phyloP scores from a whole-genome alignment of 768 basidiomycete genomes.

The Auricularia auricula-judae region DNA sequence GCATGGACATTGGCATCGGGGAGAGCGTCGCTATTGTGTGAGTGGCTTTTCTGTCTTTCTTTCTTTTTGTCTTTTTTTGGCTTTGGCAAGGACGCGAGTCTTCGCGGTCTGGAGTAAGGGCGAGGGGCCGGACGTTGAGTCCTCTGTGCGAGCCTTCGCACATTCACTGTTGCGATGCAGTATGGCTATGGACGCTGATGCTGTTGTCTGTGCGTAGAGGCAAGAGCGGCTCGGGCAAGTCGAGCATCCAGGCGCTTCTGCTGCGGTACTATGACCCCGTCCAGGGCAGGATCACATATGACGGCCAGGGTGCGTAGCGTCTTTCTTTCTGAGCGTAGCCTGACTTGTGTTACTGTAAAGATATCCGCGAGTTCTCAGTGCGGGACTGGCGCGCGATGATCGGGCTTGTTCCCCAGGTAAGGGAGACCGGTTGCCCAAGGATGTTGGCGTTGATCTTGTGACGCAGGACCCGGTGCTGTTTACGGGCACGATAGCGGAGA shows the following conservation, averaged over 20 bases:
- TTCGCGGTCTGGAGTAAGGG: too few relatives aligned
- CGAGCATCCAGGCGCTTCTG: slow-evolving; percentile 78
- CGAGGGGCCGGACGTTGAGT: too few relatives aligned
- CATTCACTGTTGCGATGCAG: too few relatives aligned
- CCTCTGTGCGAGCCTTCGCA: too few relatives aligned
- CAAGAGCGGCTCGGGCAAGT: slow-evolving; percentile 89
- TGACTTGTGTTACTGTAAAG: slow-evolving; percentile 22
- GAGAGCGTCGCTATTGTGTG: slow-evolving; percentile 89
- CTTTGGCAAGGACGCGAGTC: too few relatives aligned
- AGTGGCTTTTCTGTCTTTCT: slow-evolving; percentile 16
- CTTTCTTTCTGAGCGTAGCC: too few relatives aligned
- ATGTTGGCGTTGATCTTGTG: not conserved
- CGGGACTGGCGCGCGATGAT: slow-evolving; percentile 83
- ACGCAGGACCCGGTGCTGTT: slow-evolving; percentile 72
- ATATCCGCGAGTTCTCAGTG: slow-evolving; percentile 77
- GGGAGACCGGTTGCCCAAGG: not conserved
- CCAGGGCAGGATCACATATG: slow-evolving; percentile 71
- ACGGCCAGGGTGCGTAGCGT: slow-evolving; percentile 58
- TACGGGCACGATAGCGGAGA: slow-evolving; percentile 87
- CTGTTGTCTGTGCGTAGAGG: slow-evolving; percentile 40
- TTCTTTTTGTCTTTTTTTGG: too few relatives aligned
- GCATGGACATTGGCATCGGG: slow-evolving; percentile 70
- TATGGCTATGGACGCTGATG: too few relatives aligned
- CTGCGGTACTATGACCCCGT: slow-evolving; percentile 84
- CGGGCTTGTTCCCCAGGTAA: slow-evolving; percentile 82